Evolutionary conservation across 352 stramenopile genomes (phyloP).

Genomic region (Globisporangium ultimum): DNA sequence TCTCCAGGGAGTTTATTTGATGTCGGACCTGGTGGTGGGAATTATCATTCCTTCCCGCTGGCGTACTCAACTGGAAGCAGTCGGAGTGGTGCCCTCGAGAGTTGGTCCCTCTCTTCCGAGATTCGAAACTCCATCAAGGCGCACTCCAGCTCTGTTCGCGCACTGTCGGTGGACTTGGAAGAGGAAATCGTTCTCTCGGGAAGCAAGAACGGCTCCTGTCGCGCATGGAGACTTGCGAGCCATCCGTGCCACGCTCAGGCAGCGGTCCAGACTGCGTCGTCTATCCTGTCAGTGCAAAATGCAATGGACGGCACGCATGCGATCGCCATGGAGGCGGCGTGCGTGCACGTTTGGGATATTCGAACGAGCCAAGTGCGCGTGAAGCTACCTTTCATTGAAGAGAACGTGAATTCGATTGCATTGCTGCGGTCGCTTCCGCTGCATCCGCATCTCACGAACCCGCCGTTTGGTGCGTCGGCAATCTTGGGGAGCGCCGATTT

Average conservation of each 20-base stretch:
- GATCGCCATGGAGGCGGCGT: slow-evolving; percentile 34
- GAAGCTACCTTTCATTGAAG: slow-evolving; percentile 49
- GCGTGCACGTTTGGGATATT: slow-evolving; percentile 69
- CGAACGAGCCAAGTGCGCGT: slow-evolving; percentile 55
- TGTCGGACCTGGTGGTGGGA: background rate
- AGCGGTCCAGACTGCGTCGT: slow-evolving; percentile 23
- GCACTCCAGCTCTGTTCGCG: slow-evolving; percentile 58
- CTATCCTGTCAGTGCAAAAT: slow-evolving; percentile 22
- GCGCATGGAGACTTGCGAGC: slow-evolving; percentile 56
- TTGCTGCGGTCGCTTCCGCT: slow-evolving; percentile 20
- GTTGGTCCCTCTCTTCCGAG: slow-evolving; percentile 34
- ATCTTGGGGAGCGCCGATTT: slow-evolving; percentile 34
- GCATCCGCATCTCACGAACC: background rate
- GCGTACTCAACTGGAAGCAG: background rate
- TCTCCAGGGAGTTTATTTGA: background rate
- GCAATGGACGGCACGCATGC: slow-evolving; percentile 29
- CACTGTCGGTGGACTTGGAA: slow-evolving; percentile 48
- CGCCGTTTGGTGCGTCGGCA: background rate
- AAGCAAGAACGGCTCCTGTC: slow-evolving; percentile 73
- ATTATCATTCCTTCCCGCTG: background rate
- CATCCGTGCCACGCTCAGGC: slow-evolving; percentile 31
- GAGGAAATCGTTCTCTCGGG: slow-evolving; percentile 63
- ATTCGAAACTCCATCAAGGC: slow-evolving; percentile 56
- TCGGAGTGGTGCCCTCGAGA: slow-evolving; percentile 12
- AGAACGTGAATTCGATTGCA: slow-evolving; percentile 42